Evolutionary conservation across 768 basidiomycete species (phyloP).

Genomic region (Chalciporus piperatus): DNA sequence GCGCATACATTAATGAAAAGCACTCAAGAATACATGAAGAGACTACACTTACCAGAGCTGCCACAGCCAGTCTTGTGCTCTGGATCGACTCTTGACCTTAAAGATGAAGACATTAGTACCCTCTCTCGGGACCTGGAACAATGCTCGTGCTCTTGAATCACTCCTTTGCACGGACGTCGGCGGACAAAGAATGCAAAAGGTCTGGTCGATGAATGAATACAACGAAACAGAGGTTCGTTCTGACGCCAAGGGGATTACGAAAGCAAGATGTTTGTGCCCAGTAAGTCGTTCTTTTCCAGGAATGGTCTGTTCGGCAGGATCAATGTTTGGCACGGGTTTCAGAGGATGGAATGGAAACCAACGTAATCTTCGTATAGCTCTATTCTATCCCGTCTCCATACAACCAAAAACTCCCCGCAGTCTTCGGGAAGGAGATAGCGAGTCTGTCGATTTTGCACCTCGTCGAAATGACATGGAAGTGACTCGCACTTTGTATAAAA

Average conservation of each 20-base stretch:
- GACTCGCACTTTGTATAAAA: slow-evolving; percentile 58
- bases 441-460: slow-evolving; percentile 61
- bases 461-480: slow-evolving; percentile 57
- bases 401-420: slow-evolving; percentile 83
- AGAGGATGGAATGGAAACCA: slow-evolving; percentile 24
- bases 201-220: slow-evolving; percentile 84
- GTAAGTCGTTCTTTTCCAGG: slow-evolving; percentile 66
- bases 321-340: neutral
- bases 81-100: slow-evolving; percentile 72
- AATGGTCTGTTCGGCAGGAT: slow-evolving; percentile 40
- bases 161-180: slow-evolving; percentile 45
- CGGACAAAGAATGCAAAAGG: slow-evolving; percentile 72
- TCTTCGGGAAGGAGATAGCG: slow-evolving; percentile 59
- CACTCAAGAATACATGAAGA: neutral
- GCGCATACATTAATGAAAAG: slow-evolving; percentile 1
- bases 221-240: slow-evolving; percentile 69
- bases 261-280: slow-evolving; percentile 77
- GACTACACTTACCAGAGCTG: slow-evolving; percentile 60
- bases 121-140: slow-evolving; percentile 49
- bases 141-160: slow-evolving; percentile 41
- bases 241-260: slow-evolving; percentile 68
- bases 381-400: slow-evolving; percentile 72
- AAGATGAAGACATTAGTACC: slow-evolving; percentile 88
- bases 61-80: slow-evolving; percentile 91
- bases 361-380: slow-evolving; percentile 89